phyloP scores from a whole-genome alignment of 257 asterid genomes.

The Jacaranda mimosifolia region DNA sequence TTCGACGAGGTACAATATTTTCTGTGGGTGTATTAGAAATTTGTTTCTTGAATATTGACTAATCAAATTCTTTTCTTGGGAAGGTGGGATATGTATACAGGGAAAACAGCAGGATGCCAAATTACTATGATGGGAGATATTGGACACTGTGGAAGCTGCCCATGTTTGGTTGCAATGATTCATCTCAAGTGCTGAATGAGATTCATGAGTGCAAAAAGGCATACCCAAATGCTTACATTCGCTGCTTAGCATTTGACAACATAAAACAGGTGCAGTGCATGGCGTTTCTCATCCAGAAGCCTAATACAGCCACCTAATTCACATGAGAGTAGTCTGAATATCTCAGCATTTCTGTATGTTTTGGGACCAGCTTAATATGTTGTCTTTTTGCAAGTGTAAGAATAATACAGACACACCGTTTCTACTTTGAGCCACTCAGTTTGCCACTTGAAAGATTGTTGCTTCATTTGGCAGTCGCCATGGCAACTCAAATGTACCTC shows the following conservation, averaged over 20 bases:
- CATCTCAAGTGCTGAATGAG: constrained; percentile 52
- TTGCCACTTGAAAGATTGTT: too few relatives aligned
- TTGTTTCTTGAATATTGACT: not conserved
- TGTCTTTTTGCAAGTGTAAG: constrained; percentile 19
- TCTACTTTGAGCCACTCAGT: too few relatives aligned
- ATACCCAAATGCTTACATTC: constrained; percentile 61
- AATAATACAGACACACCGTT: not conserved
- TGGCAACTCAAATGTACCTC: not conserved
- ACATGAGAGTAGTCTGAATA: not conserved
- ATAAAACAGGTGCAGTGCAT: constrained; percentile 57
- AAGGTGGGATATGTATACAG: constrained; percentile 56
- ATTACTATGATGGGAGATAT: constrained; percentile 66
- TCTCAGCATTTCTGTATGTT: not conserved
- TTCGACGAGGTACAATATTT: constrained; percentile 49
- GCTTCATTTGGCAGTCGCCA: not conserved
- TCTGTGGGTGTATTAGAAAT: not conserved
- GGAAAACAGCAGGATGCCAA: constrained; percentile 59
- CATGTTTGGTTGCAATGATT: constrained; percentile 61
- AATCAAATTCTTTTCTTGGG: not conserved
- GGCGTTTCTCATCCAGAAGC: constrained; percentile 63
- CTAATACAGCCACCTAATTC: constrained; percentile 8
- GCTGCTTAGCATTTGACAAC: constrained; percentile 63
- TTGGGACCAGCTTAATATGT: not conserved
- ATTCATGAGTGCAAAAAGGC: constrained; percentile 58
- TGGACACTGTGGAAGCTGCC: constrained; percentile 73